phyloP scores from a whole-genome alignment of 495 filamentous ascomycete species.

The Pseudevernia furfuracea region DNA sequence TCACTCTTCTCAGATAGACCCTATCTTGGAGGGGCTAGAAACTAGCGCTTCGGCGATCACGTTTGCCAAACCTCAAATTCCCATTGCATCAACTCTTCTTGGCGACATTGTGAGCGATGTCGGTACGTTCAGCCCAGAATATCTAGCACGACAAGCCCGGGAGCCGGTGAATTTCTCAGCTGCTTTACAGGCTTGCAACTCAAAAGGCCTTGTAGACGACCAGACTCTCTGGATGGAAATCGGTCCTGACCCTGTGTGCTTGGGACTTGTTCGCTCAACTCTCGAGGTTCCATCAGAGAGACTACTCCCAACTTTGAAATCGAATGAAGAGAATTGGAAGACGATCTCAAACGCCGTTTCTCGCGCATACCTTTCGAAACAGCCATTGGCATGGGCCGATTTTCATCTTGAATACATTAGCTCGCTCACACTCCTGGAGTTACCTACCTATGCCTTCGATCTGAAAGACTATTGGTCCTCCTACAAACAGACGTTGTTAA shows the following conservation, averaged over 20 bases:
- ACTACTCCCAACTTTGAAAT: constrained; percentile 28
- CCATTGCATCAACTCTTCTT: constrained; percentile 62
- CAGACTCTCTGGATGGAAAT: constrained; percentile 42
- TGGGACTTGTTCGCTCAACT: constrained; percentile 48
- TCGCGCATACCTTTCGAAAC: constrained; percentile 46
- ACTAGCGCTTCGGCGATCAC: constrained; percentile 46
- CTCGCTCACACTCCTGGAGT: constrained; percentile 41
- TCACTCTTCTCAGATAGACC: constrained; percentile 71
- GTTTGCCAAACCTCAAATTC: constrained; percentile 52
- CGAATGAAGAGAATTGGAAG: constrained; percentile 41
- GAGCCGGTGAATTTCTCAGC: constrained; percentile 24
- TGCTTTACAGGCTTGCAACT: constrained; percentile 33
- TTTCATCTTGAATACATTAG: constrained; percentile 51
- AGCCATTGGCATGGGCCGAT: constrained; percentile 55
- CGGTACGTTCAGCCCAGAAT: constrained; percentile 39
- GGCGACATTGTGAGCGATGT: constrained; percentile 49
- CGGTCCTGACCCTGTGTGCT: constrained; percentile 52
- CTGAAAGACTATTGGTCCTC: constrained; percentile 62
- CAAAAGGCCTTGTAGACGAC: constrained; percentile 41
- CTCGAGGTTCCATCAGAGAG: constrained; percentile 31
- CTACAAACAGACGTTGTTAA: constrained; percentile 41
- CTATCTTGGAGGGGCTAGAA: constrained; percentile 63
- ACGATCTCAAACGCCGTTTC: constrained; percentile 44
- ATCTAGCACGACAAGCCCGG: constrained; percentile 19
- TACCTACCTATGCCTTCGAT: constrained; percentile 61